phyloP scores from a whole-genome alignment of 208 protist species.

The Perkinsela sp. region DNA sequence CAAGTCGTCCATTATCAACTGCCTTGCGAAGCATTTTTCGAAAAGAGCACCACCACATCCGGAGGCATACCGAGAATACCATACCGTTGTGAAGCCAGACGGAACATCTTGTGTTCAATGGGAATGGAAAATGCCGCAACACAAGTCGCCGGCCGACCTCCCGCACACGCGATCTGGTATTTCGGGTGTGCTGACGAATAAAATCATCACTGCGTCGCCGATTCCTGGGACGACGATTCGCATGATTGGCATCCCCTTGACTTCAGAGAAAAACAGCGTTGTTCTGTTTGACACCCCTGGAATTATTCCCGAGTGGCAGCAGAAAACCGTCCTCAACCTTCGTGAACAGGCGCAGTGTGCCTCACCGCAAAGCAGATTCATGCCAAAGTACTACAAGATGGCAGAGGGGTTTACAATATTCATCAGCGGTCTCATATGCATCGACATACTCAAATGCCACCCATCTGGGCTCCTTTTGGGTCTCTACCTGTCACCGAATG shows the following conservation, averaged over 20 bases:
- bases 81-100: constrained; percentile 17
- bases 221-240: constrained; percentile 55
- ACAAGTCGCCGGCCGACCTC: constrained; percentile 58
- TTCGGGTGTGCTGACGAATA: constrained; percentile 47
- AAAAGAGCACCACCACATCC: constrained; percentile 50
- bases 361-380: constrained; percentile 26
- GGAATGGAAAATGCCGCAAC: constrained; percentile 58
- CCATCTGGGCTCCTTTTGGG: constrained; percentile 35
- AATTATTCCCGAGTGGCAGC: constrained; percentile 53
- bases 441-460: constrained; percentile 45
- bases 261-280: background rate
- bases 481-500: constrained; percentile 59
- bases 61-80: constrained; percentile 51
- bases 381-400: constrained; percentile 44
- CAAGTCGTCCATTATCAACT: constrained; percentile 70
- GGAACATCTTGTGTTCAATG: constrained; percentile 38
- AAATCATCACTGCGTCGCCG: constrained; percentile 54
- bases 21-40: constrained; percentile 49
- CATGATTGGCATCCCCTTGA: constrained; percentile 22
- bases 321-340: constrained; percentile 32
- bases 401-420: constrained; percentile 46
- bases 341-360: constrained; percentile 43
- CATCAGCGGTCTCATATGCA: constrained; percentile 34
- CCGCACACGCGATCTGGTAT: constrained; percentile 35
- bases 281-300: constrained; percentile 52